Evolutionary conservation across 2,329 filamentous ascomycete genomes (phyloP).

Genomic region (Aspergillus sp.): DNA sequence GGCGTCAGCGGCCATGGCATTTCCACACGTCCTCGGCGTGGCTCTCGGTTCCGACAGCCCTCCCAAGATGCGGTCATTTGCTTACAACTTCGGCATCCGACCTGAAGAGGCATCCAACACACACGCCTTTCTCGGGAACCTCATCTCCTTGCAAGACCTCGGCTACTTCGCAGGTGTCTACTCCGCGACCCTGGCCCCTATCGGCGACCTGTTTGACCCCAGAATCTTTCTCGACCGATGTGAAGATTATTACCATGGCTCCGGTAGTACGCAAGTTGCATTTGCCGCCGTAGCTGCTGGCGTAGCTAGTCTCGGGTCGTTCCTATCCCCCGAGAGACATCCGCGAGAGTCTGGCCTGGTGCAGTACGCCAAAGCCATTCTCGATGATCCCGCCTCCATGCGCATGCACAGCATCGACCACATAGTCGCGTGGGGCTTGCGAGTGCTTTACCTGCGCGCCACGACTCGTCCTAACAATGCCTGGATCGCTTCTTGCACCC

Average conservation of each 20-base stretch:
- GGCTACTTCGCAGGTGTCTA: constrained; percentile 20
- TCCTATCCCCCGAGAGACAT: constrained; percentile 24
- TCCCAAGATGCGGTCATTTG: constrained; percentile 26
- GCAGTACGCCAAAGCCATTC: constrained; percentile 32
- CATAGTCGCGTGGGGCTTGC: constrained; percentile 31
- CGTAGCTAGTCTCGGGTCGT: constrained; percentile 28
- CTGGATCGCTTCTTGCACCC: constrained; percentile 33
- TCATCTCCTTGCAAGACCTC: constrained; percentile 28
- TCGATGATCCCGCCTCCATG: constrained; percentile 31
- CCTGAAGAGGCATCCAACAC: constrained; percentile 28
- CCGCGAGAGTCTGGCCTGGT: constrained; percentile 28
- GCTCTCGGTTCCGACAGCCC: constrained; percentile 27
- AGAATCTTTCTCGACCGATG: constrained; percentile 29
- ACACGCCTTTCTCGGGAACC: constrained; percentile 20
- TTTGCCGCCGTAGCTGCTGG: constrained; percentile 31
- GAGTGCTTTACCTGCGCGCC: constrained; percentile 29
- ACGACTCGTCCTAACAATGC: constrained; percentile 32
- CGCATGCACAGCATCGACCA: constrained; percentile 27
- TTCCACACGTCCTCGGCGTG: constrained; percentile 28
- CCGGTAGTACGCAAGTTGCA: constrained; percentile 14
- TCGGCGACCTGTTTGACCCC: constrained; percentile 24
- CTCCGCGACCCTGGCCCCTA: constrained; percentile 23
- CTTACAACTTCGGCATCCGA: constrained; percentile 33
- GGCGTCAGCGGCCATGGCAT: constrained; percentile 31
- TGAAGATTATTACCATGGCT: constrained; percentile 24